A percentile compares a stretch with the other conserved stretches of the same genome.
Conservation (phyloP, 306 rosid species). For the Trifolium subterraneum region DNA sequence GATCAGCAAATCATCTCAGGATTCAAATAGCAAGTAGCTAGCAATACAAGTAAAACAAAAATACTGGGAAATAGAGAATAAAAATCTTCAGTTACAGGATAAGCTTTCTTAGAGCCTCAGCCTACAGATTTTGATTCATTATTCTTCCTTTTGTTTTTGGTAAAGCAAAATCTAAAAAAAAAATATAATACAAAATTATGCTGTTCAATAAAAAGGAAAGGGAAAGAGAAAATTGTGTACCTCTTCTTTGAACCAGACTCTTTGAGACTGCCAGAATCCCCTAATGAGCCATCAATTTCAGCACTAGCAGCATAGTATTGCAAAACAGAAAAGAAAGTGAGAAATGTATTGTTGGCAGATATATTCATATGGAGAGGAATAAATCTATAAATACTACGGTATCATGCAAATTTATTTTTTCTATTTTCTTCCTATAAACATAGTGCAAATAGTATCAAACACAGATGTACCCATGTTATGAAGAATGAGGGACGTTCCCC, state of each 20-base stretch:
- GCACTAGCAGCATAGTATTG: constrained; percentile 53
- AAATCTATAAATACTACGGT: not conserved
- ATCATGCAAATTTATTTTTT: not conserved
- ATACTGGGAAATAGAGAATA: constrained; percentile 11
- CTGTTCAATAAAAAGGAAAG: constrained; percentile 7
- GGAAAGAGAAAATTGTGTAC: constrained; percentile 45
- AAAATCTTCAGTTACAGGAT: constrained; percentile 22
- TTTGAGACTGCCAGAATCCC: constrained; percentile 71
- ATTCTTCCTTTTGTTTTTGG: constrained; percentile 1
- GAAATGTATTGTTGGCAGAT: constrained; percentile 2
- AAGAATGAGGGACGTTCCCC: not conserved
- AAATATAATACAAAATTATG: not conserved
- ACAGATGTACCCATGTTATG: not conserved
- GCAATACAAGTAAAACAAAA: too few relatives aligned
- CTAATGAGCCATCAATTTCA: constrained; percentile 80
- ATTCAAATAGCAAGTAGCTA: too few relatives aligned
- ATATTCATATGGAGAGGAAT: not conserved
- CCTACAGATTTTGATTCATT: constrained; percentile 3
- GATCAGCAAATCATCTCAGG: too few relatives aligned
- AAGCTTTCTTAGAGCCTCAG: constrained; percentile 12
- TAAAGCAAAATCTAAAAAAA: not conserved
- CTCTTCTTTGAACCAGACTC: constrained; percentile 90
- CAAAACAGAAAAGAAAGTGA: constrained; percentile 35
- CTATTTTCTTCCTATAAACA: not conserved
- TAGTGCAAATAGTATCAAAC: not conserved